Evolutionary conservation across 306 rosid species (phyloP), one percentile per base, ranked within the genome.

Genomic region (Dryas drummondii): DNA sequence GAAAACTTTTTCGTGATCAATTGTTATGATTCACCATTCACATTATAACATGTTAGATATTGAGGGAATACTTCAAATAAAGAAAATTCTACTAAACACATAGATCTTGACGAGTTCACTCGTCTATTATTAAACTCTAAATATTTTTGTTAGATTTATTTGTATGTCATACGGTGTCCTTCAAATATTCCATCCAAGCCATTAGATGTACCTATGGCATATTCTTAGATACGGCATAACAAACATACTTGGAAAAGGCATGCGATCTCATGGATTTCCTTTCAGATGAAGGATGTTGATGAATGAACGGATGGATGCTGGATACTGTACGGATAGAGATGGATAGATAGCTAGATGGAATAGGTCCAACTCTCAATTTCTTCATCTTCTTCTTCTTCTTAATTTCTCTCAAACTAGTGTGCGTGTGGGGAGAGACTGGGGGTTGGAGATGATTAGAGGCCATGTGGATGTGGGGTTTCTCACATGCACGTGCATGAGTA

Each of bases 401-500:
- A 32, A 32, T 32, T 32, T 32, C 37, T 32, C 22, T 63, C 1
- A 7, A 12, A 12, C 80, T 80, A 76, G 87, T 71, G 91, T 84
- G 87, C 84, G 91, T 85, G 91, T 88, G 90, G 85, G 59, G 69
- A 83, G 84, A 57, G 85, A 55, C 82, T 62, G 56, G 53, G 58
- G 66, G 64, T 56, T 80, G 78, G 84, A 80, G 84, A 80, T 91
- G 82, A 88, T 87, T 81, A 81, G 76, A 80, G 83, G 8, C 84
- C 93, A 90, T 94, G 97, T 91, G 98, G 84, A 64, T 62, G 86
- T 90, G 90, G 97, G 85, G 80, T 48, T 86, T 63, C 84, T 79
- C 83, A 64, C 83, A 2, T 86, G 94, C 97, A 90, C 98, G 96
- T 91, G 97, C 91, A 80, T 74, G 3, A 17, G 52, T 90, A 76